phyloP scores from a whole-genome alignment of 495 filamentous ascomycete genomes.

The Lindgomyces ingoldianus region DNA sequence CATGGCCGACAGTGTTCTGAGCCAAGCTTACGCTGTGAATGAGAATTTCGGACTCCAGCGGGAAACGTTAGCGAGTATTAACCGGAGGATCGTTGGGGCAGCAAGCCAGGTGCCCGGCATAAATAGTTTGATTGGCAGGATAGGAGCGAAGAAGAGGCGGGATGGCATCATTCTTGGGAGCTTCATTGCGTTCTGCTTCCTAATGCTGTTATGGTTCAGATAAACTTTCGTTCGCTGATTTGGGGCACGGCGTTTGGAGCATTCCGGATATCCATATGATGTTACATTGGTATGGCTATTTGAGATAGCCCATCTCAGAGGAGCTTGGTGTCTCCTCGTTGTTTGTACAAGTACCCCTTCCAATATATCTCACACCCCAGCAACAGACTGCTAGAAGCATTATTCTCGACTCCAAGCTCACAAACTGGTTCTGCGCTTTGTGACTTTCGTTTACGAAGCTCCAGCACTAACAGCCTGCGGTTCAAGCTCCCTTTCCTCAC shows the following conservation, averaged over 20 bases:
- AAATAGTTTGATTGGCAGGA: constrained; percentile 89
- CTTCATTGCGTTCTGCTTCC: constrained; percentile 88
- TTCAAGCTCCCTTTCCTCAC: constrained; percentile 21
- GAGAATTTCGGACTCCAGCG: constrained; percentile 86
- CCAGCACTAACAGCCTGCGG: constrained; percentile 22
- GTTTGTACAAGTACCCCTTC: constrained; percentile 14
- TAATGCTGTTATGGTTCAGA: constrained; percentile 81
- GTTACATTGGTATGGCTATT: constrained; percentile 1
- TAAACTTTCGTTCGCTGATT: constrained; percentile 40
- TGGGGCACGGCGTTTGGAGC: constrained; percentile 22
- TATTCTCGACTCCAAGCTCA: background rate
- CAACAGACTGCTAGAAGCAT: background rate
- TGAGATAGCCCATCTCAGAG: background rate
- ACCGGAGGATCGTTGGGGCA: constrained; percentile 81
- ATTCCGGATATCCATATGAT: constrained; percentile 26
- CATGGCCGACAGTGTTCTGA: constrained; percentile 85
- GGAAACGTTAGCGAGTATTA: constrained; percentile 81
- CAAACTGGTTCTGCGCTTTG: background rate
- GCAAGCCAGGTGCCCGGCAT: constrained; percentile 90
- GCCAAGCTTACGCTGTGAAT: constrained; percentile 95
- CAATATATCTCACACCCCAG: background rate
- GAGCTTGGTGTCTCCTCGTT: background rate
- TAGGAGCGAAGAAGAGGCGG: constrained; percentile 90
- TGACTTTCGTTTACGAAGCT: constrained; percentile 12
- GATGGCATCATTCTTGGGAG: constrained; percentile 90